Base-by-base conservation (phyloP, 768 basidiomycete genomes). In the Hericium coralloides region DNA sequence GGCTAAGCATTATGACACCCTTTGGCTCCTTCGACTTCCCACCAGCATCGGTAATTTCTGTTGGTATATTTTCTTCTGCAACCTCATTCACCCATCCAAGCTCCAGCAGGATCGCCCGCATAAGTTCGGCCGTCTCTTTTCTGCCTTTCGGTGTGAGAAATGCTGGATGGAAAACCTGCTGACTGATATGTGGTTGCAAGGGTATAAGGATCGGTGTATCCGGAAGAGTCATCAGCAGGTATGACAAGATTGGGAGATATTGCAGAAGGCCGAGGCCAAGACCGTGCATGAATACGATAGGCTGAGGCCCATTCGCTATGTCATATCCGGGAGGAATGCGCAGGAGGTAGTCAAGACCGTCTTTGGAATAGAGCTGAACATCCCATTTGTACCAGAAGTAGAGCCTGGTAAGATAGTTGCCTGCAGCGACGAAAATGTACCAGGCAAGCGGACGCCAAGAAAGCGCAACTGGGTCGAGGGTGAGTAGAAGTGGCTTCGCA, bases 281-380 rank as follows among this genome's bases (percentile, higher is more conserved):
- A 3, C 95, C 95, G 65, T 97, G 93, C 38, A 92, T 68, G 66
- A 94, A 92, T 15, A 97, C 78, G 38, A 95, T 70, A 0, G 94
- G 94, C 43, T 81, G 79, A 31, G 76, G 77, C 23, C 80, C 84
- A 41, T 67, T 75, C 17, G 68, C 67, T 2, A 81, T 69, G 48
- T 83, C 74, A 90, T 91, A 93, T 14, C 73, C 68, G 8, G 71
- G 64, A 2, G 94, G 93, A 38, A 85, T 73, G 45, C 87, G 82
- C 20, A 93, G 68, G 23, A 93, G 74, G 67, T 92, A 94, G 82
- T 93, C 88, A n/a, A 94, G 72, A 36, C 79, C 85, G 39, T 85
- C 78, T 63, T 81, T 76, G 38, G 70, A 73, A 10, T 76, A 76
- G 60, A 77, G 70, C 39, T 68, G 73, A 43, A 78, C 74, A 31